Base-by-base conservation (phyloP, 495 filamentous ascomycete species). In the Pyronema domesticum region DNA sequence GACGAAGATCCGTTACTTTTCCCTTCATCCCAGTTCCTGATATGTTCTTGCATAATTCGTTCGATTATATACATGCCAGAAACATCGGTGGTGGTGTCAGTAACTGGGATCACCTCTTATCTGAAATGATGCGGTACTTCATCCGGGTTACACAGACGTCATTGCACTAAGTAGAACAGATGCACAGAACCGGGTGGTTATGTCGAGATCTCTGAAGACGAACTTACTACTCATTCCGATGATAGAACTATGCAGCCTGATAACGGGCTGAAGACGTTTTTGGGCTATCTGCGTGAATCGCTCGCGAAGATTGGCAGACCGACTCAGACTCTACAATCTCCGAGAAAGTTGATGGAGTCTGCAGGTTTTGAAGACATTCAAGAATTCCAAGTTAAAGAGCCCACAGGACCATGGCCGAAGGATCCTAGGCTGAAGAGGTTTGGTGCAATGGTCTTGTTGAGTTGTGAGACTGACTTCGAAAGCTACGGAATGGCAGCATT, bases 1-100 rank as follows among this genome's bases (percentile, higher is more conserved):
- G n/a, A n/a, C n/a, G n/a, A n/a, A n/a, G n/a, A n/a, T n/a, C n/a
- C n/a, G 43, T 9, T 46, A 7, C 37, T n/a, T 40, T n/a, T 40
- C n/a, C n/a, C 37, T n/a, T 40, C 37, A n/a, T 7, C 7, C 8
- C n/a, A n/a, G 7, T 7, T 40, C 8, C 37, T 40, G 37, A 40
- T 40, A 62, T 91, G 46, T 80, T 80, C n/a, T n/a, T n/a, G n/a
- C n/a, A n/a, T 76, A 81, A 81, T 57, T 82, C 81, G 1, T 95
- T 80, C 73, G 87, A 96, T 68, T 67, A 94, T 44, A 85, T 95
- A 61, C 87, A 94, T 55, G 71, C 91, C 64, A 80, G 85, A 55
- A 79, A 83, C 46, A 17, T 49, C 7, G 46, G 18, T 9, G 18
- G 35, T 9, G 6, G 18, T 6, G 19, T 49, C 15, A 49, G 18